phyloP scores from a whole-genome alignment of 2,329 filamentous ascomycete genomes.

The Xylariaceae sp. region DNA sequence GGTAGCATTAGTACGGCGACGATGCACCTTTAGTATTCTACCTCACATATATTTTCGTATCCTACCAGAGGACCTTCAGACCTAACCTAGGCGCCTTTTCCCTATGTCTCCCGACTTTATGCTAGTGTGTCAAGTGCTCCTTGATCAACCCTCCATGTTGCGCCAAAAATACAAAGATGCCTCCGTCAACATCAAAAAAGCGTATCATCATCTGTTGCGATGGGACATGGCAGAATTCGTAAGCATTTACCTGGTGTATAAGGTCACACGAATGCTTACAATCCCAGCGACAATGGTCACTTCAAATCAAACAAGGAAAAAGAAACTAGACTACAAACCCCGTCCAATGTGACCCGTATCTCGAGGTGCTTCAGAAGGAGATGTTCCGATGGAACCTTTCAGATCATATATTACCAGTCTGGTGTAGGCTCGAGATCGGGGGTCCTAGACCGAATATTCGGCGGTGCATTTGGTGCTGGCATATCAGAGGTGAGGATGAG shows the following conservation, averaged over 20 bases:
- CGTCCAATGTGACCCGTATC: constrained; percentile 59
- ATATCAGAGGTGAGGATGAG: constrained; percentile 45
- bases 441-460: constrained; percentile 46
- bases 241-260: constrained; percentile 5
- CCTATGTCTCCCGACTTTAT: background rate
- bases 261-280: constrained; percentile 10
- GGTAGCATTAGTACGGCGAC: background rate
- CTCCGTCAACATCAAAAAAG: constrained; percentile 34
- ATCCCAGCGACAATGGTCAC: constrained; percentile 42
- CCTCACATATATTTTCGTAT: background rate
- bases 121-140: background rate
- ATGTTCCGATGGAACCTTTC: constrained; percentile 49
- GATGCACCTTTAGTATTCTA: background rate
- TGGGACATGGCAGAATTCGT: constrained; percentile 52
- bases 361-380: constrained; percentile 52
- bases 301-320: constrained; percentile 38
- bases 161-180: constrained; percentile 3
- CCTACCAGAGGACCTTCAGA: background rate
- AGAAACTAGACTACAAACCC: constrained; percentile 44
- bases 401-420: constrained; percentile 59
- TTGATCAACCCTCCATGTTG: background rate
- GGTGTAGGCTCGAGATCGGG: constrained; percentile 55
- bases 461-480: constrained; percentile 53
- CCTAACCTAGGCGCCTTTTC: background rate
- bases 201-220: constrained; percentile 51